Evolutionary conservation across 2,329 filamentous ascomycete species (phyloP).

Genomic region (Iodosphaeria phyllophila): DNA sequence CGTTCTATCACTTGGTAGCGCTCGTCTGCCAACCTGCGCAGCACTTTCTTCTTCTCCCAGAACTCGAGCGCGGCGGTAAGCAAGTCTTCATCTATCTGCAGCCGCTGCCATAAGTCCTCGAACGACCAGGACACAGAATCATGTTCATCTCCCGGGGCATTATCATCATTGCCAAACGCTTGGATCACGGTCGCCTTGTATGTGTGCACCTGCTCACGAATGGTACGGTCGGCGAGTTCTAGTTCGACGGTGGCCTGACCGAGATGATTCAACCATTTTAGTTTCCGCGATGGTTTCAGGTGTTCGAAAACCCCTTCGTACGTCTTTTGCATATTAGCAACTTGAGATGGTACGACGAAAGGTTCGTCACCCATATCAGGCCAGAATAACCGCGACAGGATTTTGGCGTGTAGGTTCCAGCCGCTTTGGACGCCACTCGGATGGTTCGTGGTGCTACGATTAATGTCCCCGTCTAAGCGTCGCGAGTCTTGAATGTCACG

Average conservation of each 20-base stretch:
- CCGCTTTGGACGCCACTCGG: constrained; percentile 10
- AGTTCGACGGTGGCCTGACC: constrained; percentile 68
- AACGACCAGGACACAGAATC: constrained; percentile 23
- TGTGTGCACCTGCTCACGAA: constrained; percentile 55
- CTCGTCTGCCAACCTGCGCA: constrained; percentile 34
- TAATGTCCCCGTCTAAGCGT: constrained; percentile 50
- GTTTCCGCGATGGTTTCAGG: constrained; percentile 67
- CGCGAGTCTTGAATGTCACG: constrained; percentile 76
- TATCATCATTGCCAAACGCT: constrained; percentile 55
- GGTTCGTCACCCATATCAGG: constrained; percentile 55
- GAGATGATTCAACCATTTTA: constrained; percentile 73
- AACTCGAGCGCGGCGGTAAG: constrained; percentile 48
- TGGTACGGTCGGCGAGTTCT: constrained; percentile 61
- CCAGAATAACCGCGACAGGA: constrained; percentile 89
- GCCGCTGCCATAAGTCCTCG: constrained; percentile 28
- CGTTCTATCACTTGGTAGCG: constrained; percentile 52
- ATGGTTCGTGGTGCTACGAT: constrained; percentile 19
- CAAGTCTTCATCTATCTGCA: constrained; percentile 59
- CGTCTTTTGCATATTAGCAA: constrained; percentile 40
- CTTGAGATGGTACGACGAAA: constrained; percentile 42
- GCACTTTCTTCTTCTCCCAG: constrained; percentile 51
- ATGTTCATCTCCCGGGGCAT: too few species aligned
- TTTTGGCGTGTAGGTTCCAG: constrained; percentile 52
- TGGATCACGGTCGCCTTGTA: constrained; percentile 82
- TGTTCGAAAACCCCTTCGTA: constrained; percentile 64